Percentiles rank a stretch among this genome's conserved stretches.
Evolutionary conservation across 805 yeast species (phyloP).

Genomic region (Starmerella tilneyi): DNA sequence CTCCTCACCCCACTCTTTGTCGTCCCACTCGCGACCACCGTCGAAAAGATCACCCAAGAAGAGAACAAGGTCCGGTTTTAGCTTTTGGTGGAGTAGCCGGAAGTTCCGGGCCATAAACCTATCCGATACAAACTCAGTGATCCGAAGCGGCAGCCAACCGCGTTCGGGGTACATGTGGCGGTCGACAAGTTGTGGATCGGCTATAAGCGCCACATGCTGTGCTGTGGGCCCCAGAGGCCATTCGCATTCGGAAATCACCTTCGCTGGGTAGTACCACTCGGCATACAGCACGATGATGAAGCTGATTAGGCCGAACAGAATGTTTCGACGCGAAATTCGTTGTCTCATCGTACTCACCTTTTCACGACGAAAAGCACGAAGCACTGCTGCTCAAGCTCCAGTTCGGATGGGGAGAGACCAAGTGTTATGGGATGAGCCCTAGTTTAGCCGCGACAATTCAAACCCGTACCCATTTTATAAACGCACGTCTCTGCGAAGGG

Average conservation of each 20-base stretch:
- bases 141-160: conserved; percentile 39
- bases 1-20: conserved; percentile 59
- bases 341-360: too few relatives aligned
- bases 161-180: conserved; percentile 74
- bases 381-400: too few relatives aligned
- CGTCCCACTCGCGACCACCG: conserved; percentile 85
- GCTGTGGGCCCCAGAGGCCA: conserved; percentile 39
- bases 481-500: too few relatives aligned
- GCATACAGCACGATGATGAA: conserved; percentile 39
- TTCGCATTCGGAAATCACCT: conserved; percentile 39
- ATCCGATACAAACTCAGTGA: conserved; percentile 60
- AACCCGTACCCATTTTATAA: too few relatives aligned
- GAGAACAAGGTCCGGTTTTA: conserved; percentile 66
- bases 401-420: too few relatives aligned
- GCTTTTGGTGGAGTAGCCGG: conserved; percentile 42
- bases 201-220: conserved; percentile 47
- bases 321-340: background rate
- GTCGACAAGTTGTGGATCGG: conserved; percentile 94
- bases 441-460: too few relatives aligned
- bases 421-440: too few relatives aligned
- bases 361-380: too few relatives aligned
- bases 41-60: conserved; percentile 90
- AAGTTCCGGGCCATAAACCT: conserved; percentile 71
- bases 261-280: conserved; percentile 44
- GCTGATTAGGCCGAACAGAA: conserved; percentile 30